Percentiles rank a stretch among this genome's conserved stretches.
Conservation (phyloP, 805 yeast genomes). For the Candida coquimbonensis region DNA sequence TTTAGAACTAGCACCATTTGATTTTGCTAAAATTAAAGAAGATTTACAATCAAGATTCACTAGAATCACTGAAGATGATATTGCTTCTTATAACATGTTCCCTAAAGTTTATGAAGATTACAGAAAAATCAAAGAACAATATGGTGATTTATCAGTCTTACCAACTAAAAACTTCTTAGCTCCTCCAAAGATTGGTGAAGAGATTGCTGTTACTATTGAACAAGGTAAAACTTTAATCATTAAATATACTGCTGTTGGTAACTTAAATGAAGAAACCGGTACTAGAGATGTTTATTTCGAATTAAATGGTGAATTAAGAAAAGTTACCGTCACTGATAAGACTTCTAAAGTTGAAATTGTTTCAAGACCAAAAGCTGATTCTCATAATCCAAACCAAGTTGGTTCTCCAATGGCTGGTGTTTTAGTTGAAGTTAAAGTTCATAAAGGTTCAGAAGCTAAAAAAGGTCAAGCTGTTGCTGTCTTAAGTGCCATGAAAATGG, state of each 20-base stretch:
- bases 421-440: constrained; percentile 87
- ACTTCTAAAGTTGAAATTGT: constrained; percentile 78
- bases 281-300: constrained; percentile 95
- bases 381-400: constrained; percentile 80
- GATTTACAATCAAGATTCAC: constrained; percentile 77
- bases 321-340: constrained; percentile 86
- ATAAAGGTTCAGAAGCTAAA: constrained; percentile 81
- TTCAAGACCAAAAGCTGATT: constrained; percentile 85
- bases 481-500: constrained; percentile 98
- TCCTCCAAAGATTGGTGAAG: constrained; percentile 83
- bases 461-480: constrained; percentile 96
- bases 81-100: constrained; percentile 95
- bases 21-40: constrained; percentile 61
- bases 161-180: constrained; percentile 90
- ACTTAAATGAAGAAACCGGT: constrained; percentile 78
- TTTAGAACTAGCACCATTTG: constrained; percentile 76
- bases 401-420: constrained; percentile 99
- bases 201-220: constrained; percentile 82
- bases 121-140: constrained; percentile 65
- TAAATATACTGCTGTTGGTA: constrained; percentile 90
- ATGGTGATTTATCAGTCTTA: constrained; percentile 88
- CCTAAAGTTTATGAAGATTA: constrained; percentile 94
- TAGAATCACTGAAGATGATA: constrained; percentile 73
- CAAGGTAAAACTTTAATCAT: constrained; percentile 91
- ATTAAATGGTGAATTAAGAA: constrained; percentile 97